Evolutionary conservation across 73 alveolate species (phyloP).

Genomic region (Tetrahymena elliotti): DNA sequence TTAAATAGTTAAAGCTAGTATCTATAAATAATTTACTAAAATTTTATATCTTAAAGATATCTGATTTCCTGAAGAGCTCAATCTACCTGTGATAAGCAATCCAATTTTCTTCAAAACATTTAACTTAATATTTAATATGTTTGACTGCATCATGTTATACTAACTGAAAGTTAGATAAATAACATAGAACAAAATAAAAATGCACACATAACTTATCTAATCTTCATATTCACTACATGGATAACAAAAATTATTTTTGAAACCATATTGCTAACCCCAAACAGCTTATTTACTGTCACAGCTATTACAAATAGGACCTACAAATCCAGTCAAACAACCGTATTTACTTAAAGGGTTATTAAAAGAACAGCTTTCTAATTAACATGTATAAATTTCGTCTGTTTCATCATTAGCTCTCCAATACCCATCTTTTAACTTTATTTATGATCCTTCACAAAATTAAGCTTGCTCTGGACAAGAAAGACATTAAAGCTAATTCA

Average conservation of each 20-base stretch:
- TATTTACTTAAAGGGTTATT: neutral
- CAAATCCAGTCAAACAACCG: neutral
- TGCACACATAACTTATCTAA: neutral
- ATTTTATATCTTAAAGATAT: neutral
- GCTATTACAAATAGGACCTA: neutral
- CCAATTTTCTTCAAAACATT: neutral
- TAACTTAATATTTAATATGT: neutral
- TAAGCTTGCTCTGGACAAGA: neutral
- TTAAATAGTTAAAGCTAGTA: neutral
- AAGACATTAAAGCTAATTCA: neutral
- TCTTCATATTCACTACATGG: neutral
- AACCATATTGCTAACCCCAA: neutral
- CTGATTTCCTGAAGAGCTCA: neutral
- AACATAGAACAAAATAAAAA: too few relatives aligned
- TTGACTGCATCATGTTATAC: too few relatives aligned
- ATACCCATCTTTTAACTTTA: neutral
- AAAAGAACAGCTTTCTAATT: neutral
- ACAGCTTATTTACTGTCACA: neutral
- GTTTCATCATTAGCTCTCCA: neutral
- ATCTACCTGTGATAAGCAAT: neutral
- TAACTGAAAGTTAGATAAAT: neutral
- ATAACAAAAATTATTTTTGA: neutral
- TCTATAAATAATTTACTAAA: too few relatives aligned
- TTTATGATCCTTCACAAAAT: neutral
- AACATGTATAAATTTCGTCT: neutral